Evolutionary conservation across 1,139 yeast genomes (phyloP), one percentile per base, ranked within the genome.

Genomic region (Yamadazyma triangularis): DNA sequence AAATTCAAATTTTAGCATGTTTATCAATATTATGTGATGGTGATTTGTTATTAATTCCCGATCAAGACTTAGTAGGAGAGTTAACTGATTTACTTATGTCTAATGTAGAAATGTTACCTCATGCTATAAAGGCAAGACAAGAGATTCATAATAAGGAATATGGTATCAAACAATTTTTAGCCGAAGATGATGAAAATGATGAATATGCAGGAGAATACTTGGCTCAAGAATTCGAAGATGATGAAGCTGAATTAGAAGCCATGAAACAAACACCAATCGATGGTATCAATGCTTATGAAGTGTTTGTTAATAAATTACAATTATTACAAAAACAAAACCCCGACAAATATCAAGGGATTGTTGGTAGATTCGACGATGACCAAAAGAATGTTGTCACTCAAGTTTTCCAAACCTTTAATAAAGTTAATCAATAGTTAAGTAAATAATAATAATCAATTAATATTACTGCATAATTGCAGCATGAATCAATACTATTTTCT

Each of bases 181-280:
- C 45, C 15, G 56, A 42, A 18, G 64, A 54, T 11, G 60, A 52
- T 11, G 64, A 56, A 8, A 58, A 53, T 13, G 58, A 52, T 12
- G 68, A 52, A 13, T 53, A 40, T 9, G 46, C 38, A 25, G 55
- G 47, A 8, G 62, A 53, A 13, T 57, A 50, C 23, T 58, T 52
- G 27, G 61, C 57, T 5, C 74, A 64, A 13, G 73, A 67, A 20
- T 60, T 58, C 23, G 74, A 64, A 37, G 67, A 62, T 13, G 76
- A 70, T 31, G 74, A 69, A 33, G 79, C 77, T 9, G 73, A 72
- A 36, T 64, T 71, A 38, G 79, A 73, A 41, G 70, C 78, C 19
- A 56, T 69, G 53, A 73, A 67, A 41, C 70, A 64, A 36, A 72
- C 78, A 2, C 76, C 77, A 9, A 56, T 75, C 32, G 79, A 74